A percentile compares a stretch with the other conserved stretches of the same genome.
These are phyloP conservation scores for Austroboletus olivaceoglutinosus DNA, from an alignment of 1,284 basidiomycete species.

Conservation along the genomic window DNA sequence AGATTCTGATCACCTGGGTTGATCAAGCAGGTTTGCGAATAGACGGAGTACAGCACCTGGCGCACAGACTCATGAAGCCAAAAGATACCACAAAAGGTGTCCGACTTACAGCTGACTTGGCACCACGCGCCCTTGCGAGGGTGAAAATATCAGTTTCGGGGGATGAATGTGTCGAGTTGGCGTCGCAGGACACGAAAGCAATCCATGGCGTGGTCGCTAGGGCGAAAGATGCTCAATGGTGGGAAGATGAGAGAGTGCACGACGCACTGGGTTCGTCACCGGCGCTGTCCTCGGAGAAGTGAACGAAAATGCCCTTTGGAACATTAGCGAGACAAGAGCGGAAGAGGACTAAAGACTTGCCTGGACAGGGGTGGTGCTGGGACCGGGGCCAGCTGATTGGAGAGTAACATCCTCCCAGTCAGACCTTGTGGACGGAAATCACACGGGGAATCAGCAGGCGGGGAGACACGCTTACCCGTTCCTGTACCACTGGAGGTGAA, in stretches of 20 bases:
- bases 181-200: conserved; percentile 80
- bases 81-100: background rate
- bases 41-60: conserved; percentile 74
- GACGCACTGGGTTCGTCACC: conserved; percentile 39
- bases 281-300: conserved; percentile 65
- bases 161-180: conserved; percentile 63
- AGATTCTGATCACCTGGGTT: conserved; percentile 75
- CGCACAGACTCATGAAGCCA: conserved; percentile 1
- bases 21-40: conserved; percentile 71
- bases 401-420: conserved; percentile 57
- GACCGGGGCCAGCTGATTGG: conserved; percentile 49
- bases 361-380: conserved; percentile 50
- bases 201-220: conserved; percentile 83
- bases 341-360: conserved; percentile 34
- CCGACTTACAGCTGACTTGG: conserved; percentile 64
- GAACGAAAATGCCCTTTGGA: conserved; percentile 68
- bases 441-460: conserved; percentile 10
- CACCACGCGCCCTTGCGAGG: conserved; percentile 72
- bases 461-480: conserved; percentile 40
- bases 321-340: conserved; percentile 4
- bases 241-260: conserved; percentile 3
- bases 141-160: conserved; percentile 73
- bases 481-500: conserved; percentile 63
- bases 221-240: conserved; percentile 9
- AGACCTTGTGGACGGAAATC: conserved; percentile 35